These are phyloP conservation scores for Zasmidium citrigriseum DNA, from an alignment of 2,329 filamentous ascomycete genomes.

Conservation along the genomic window DNA sequence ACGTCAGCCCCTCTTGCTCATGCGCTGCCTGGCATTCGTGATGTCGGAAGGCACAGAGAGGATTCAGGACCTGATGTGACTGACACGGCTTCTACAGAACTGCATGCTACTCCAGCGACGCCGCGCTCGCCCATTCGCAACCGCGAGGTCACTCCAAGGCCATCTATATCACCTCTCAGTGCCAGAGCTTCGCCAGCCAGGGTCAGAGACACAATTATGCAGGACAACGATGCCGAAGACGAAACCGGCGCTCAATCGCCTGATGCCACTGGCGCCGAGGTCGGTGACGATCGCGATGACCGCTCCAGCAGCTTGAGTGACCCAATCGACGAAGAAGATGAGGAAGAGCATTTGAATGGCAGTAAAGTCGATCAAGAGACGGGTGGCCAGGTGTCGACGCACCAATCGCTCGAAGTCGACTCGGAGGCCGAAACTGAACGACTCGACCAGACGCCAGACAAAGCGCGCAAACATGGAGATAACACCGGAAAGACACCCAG, in stretches of 20 bases:
- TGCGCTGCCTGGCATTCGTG: neutral
- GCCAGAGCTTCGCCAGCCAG: slow-evolving; percentile 32
- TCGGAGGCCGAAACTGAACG: slow-evolving; percentile 94
- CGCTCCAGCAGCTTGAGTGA: slow-evolving; percentile 92
- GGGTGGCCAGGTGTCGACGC: slow-evolving; percentile 16
- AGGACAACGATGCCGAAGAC: slow-evolving; percentile 3
- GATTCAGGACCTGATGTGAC: neutral
- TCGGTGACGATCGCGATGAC: slow-evolving; percentile 33
- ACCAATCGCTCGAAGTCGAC: slow-evolving; percentile 52
- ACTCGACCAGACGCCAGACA: slow-evolving; percentile 67
- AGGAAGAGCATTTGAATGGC: slow-evolving; percentile 21
- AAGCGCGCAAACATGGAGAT: slow-evolving; percentile 32
- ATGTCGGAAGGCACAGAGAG: neutral
- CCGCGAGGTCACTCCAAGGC: slow-evolving; percentile 15
- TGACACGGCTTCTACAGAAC: neutral
- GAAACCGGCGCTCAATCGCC: neutral
- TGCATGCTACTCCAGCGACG: neutral
- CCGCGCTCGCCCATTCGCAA: neutral
- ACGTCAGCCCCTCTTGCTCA: neutral
- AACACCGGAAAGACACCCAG: slow-evolving; percentile 70
- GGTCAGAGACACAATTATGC: slow-evolving; percentile 17
- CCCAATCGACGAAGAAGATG: slow-evolving; percentile 63
- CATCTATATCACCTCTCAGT: slow-evolving; percentile 38
- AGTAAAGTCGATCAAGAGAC: slow-evolving; percentile 2
- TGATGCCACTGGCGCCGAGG: slow-evolving; percentile 15